Percentiles rank a stretch among this genome's conserved stretches.
These are phyloP conservation scores for Puccinellia tenuiflora DNA, from an alignment of 176 grass and related monocot species.

Conservation along the genomic window DNA sequence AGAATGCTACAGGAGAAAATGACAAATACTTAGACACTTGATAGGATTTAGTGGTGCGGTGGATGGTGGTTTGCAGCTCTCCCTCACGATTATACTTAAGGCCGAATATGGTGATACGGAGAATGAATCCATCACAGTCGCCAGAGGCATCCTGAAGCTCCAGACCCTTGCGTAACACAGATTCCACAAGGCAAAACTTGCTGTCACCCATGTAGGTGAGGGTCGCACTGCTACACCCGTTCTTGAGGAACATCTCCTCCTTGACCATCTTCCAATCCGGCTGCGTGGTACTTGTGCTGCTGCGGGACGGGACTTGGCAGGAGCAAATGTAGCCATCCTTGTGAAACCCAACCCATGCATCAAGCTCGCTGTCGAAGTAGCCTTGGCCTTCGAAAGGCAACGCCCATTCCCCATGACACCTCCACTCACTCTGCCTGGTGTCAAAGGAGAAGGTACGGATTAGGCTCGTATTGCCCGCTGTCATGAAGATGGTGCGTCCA, in stretches of 20 bases:
- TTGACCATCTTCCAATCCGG: not conserved
- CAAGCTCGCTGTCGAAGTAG: not conserved
- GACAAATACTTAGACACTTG: not conserved
- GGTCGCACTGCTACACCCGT: not conserved
- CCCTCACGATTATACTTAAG: not conserved
- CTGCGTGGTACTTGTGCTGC: not conserved
- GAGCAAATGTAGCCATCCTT: constrained; percentile 1
- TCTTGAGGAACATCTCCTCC: not conserved
- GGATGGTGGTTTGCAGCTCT: not conserved
- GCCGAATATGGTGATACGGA: not conserved
- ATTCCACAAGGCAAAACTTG: not conserved
- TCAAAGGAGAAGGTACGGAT: not conserved
- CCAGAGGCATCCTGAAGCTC: not conserved
- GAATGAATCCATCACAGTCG: not conserved
- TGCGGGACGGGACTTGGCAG: not conserved
- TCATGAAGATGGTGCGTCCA: constrained; percentile 10
- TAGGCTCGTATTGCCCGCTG: not conserved
- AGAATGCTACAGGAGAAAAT: not conserved
- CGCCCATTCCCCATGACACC: not conserved
- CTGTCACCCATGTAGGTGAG: not conserved
- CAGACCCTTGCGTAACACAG: not conserved
- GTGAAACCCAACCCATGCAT: constrained; percentile 20
- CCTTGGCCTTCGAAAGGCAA: not conserved
- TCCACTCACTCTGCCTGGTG: not conserved
- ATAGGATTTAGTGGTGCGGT: not conserved